A percentile compares a stretch with the other conserved stretches of the same genome.
Evolutionary conservation across 1,284 basidiomycete genomes (phyloP).

Genomic region (Ustilago hordei): DNA sequence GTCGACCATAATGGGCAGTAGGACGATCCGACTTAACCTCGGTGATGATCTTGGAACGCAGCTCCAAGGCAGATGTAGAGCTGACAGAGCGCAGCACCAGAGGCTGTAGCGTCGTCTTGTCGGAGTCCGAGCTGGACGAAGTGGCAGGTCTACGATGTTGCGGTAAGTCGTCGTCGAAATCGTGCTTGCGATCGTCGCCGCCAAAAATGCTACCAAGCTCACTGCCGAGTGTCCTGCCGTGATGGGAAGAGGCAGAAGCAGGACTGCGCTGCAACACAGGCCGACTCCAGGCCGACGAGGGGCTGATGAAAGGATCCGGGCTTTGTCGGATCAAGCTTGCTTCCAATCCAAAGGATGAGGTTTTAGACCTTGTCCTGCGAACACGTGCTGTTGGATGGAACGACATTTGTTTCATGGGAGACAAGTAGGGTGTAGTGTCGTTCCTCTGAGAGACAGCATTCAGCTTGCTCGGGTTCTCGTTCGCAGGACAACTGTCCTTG

Average conservation of each 20-base stretch:
- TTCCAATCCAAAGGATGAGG: slow-evolving; percentile 31
- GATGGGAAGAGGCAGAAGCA: slow-evolving; percentile 21
- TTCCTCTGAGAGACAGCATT: not conserved
- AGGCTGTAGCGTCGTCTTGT: slow-evolving; percentile 2
- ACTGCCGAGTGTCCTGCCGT: slow-evolving; percentile 53
- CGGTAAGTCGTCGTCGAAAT: slow-evolving; percentile 45
- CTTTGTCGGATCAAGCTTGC: slow-evolving; percentile 3
- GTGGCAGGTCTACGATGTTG: slow-evolving; percentile 22
- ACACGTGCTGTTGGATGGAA: slow-evolving; percentile 33
- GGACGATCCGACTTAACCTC: slow-evolving; percentile 30
- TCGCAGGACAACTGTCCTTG: not conserved
- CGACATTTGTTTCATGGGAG: slow-evolving; percentile 19
- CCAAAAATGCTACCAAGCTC: slow-evolving; percentile 64
- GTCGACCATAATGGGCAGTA: slow-evolving; percentile 38
- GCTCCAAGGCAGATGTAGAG: slow-evolving; percentile 2
- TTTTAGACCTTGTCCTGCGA: slow-evolving; percentile 28
- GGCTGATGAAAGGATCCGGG: slow-evolving; percentile 20
- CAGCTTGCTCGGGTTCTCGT: not conserved
- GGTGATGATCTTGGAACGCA: slow-evolving; percentile 3
- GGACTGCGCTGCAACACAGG: slow-evolving; percentile 10
- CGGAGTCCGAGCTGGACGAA: not conserved
- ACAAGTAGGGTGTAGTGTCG: not conserved
- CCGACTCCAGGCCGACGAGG: slow-evolving; percentile 8
- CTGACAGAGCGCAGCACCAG: slow-evolving; percentile 18
- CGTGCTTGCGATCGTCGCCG: slow-evolving; percentile 46